A percentile compares a stretch with the other conserved stretches of the same genome.
Conservation (phyloP, 139 green algal genomes). For the Chlorella sorokiniana region DNA sequence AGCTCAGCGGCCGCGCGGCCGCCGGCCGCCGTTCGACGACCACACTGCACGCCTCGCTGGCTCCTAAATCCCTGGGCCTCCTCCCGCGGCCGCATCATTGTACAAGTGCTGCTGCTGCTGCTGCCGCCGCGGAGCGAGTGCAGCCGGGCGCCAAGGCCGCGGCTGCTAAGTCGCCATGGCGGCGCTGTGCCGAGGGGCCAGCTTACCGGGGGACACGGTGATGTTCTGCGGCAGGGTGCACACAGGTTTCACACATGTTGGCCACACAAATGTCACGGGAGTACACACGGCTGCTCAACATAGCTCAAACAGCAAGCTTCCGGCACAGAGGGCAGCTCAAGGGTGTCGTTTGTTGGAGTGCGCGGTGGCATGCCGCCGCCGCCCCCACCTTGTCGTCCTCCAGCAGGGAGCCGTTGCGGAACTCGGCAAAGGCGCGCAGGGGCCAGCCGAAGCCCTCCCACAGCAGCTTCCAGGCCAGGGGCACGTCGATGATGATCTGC, state of each 20-base stretch:
- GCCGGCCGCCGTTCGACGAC: no score
- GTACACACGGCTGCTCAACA: no score
- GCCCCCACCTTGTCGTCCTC: constrained; percentile 91
- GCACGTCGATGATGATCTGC: constrained; percentile 94
- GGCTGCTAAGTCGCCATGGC: neutral
- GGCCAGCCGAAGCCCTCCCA: constrained; percentile 83
- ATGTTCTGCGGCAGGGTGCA: no score
- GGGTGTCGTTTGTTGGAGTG: no score
- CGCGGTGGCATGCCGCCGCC: no score
- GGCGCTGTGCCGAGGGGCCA: neutral
- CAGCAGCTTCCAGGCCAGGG: constrained; percentile 71
- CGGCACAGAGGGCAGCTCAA: no score
- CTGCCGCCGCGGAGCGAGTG: neutral
- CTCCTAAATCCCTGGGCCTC: neutral
- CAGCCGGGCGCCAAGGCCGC: neutral
- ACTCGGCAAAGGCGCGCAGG: constrained; percentile 73
- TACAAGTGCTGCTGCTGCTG: neutral
- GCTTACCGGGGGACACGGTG: constrained; percentile 84
- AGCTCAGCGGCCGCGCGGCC: neutral
- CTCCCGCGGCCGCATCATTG: neutral
- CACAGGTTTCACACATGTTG: no score
- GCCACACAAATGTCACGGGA: no score
- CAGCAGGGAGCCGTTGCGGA: constrained; percentile 76
- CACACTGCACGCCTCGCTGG: neutral
- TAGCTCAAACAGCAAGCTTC: no score